Percentiles rank a stretch among this genome's conserved stretches.
phyloP scores from a whole-genome alignment of 805 yeast genomes.

The Yarrowia sp. region DNA sequence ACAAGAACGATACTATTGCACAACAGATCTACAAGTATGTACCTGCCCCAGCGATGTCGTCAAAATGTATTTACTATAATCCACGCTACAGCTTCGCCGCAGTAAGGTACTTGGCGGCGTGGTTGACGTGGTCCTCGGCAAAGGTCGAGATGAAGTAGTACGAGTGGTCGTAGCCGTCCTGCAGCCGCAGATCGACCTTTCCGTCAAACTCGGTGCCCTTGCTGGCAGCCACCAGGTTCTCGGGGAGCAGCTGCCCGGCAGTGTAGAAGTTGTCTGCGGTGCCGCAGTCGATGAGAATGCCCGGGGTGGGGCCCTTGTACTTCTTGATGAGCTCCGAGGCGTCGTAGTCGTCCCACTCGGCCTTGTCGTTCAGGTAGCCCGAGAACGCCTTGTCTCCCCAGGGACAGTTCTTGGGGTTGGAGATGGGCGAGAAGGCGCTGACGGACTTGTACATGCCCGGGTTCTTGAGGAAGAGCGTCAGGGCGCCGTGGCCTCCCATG shows the following conservation, averaged over 20 bases:
- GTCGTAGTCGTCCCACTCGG: slow-evolving; percentile 71
- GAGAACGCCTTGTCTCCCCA: slow-evolving; percentile 89
- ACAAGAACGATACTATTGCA: too few relatives aligned
- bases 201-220: slow-evolving; percentile 58
- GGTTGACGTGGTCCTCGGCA: slow-evolving; percentile 77
- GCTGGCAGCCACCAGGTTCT: slow-evolving; percentile 60
- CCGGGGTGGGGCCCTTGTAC: slow-evolving; percentile 53
- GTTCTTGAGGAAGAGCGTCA: slow-evolving; percentile 63
- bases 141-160: slow-evolving; percentile 82
- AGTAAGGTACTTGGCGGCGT: slow-evolving; percentile 67
- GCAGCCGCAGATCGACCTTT: slow-evolving; percentile 57
- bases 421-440: slow-evolving; percentile 87
- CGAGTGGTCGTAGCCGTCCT: slow-evolving; percentile 86
- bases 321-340: slow-evolving; percentile 70
- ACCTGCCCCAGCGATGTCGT: too few relatives aligned
- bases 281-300: slow-evolving; percentile 83
- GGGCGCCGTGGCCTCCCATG: slow-evolving; percentile 97
- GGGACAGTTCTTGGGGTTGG: slow-evolving; percentile 69
- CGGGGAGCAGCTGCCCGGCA: slow-evolving; percentile 69
- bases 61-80: not conserved
- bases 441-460: slow-evolving; percentile 74
- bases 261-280: slow-evolving; percentile 68
- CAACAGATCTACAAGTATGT: too few relatives aligned
- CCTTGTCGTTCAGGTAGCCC: slow-evolving; percentile 62
- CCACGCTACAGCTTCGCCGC: not conserved